phyloP scores from a whole-genome alignment of 768 basidiomycete genomes.

The Pilatotrama ljubarskyi region DNA sequence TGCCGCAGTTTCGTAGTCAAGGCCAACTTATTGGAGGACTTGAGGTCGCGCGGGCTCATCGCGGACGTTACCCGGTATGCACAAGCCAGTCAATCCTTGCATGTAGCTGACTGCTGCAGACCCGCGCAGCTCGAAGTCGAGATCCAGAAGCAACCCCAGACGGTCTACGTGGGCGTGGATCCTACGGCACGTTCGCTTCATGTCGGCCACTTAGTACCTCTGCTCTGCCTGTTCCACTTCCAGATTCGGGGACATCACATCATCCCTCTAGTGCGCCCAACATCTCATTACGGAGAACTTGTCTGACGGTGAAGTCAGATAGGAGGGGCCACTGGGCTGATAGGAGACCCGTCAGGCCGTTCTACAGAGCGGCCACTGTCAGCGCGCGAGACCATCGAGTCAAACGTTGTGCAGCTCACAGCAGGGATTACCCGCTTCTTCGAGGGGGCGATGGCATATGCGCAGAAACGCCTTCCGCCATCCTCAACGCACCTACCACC shows the following conservation, averaged over 20 bases:
- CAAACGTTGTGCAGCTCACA: slow-evolving; percentile 67
- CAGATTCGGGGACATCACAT: slow-evolving; percentile 78
- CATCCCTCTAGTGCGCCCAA: slow-evolving; percentile 75
- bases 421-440: slow-evolving; percentile 75
- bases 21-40: slow-evolving; percentile 34
- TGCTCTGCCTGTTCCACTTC: slow-evolving; percentile 88
- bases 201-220: slow-evolving; percentile 89
- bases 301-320: slow-evolving; percentile 53
- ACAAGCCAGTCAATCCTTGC: neutral
- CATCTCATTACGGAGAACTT: neutral
- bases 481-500: slow-evolving; percentile 14
- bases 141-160: slow-evolving; percentile 35
- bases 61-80: slow-evolving; percentile 39
- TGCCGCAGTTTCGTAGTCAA: slow-evolving; percentile 21
- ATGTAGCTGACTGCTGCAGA: slow-evolving; percentile 4
- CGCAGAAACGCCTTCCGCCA: slow-evolving; percentile 36
- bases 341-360: slow-evolving; percentile 95
- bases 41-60: slow-evolving; percentile 34
- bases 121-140: slow-evolving; percentile 15
- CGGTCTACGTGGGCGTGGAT: slow-evolving; percentile 87
- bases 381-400: slow-evolving; percentile 53
- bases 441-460: slow-evolving; percentile 60
- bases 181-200: slow-evolving; percentile 90
- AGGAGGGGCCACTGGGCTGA: slow-evolving; percentile 93
- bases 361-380: slow-evolving; percentile 76